Base-by-base conservation (phyloP, 2,329 filamentous ascomycete genomes). In the Truncatella angustata region DNA sequence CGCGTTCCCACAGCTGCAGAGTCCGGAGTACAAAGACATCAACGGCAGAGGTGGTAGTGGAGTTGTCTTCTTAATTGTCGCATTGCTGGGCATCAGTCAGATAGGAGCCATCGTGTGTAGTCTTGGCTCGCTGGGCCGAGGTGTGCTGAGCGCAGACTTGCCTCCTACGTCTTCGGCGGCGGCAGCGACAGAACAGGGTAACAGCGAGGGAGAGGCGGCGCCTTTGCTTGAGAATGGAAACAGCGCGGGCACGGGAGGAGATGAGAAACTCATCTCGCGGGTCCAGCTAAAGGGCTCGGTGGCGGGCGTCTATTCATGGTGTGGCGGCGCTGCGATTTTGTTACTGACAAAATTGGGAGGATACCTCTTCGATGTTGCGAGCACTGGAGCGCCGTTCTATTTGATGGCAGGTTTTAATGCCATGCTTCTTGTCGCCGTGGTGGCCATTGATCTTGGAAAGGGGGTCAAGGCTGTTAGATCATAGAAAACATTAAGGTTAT, bases 81-180 rank as follows among this genome's bases (percentile, higher is more conserved):
- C 87, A 0, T 72, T 96, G 16, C 84, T 97, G 35, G 94, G 94
- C 12, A 83, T 96, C 64, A 95, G 90, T 63, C 94, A 99, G 70
- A 97, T 99, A 56, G 94, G 93, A 2, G 88, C 91, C 10, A 97
- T 99, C 54, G 94, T 99, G 1, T 97, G 92, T 72, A 96, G 90
- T 58, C 80, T 99, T n/a, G 91, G 90, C 1, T 84, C 94, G 1
- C 79, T 99, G 3, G 91, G 91, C 34, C 84, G 85, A 14, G 92
- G 91, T 4, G 87, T 97, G 20, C 76, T 95, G 20, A 73, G 75
- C 4, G 74, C 72, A 2, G 78, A 81, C 43, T 59, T 73, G 4
- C 64, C 63, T 11, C 28, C 51, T 3, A 18, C 45, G 16, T 14
- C 20, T 14, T 36, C 32, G 1, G 28, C 49, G 9, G 26, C 54